Conservation (phyloP, 2,329 filamentous ascomycete genomes). For the Fusarium sp. region DNA sequence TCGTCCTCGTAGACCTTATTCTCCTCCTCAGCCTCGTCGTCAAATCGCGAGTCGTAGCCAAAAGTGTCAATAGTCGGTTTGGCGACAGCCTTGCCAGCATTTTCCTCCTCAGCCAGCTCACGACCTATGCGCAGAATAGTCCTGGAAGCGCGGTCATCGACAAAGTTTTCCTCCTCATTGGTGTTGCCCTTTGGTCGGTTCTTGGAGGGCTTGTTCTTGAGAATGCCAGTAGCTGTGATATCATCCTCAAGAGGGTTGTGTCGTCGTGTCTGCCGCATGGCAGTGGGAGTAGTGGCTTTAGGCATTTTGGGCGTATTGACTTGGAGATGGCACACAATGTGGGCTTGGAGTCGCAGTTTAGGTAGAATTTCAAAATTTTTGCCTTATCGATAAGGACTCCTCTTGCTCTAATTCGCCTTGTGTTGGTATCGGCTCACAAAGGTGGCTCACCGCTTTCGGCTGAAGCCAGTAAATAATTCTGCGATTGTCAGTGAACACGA, state of each 20-base stretch:
- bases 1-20: conserved; percentile 61
- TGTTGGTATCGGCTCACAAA: conserved; percentile 10
- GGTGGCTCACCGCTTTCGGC: conserved; percentile 48
- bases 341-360: conserved; percentile 39
- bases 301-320: conserved; percentile 70
- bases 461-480: background rate
- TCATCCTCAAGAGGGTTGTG: conserved; percentile 95
- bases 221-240: conserved; percentile 74
- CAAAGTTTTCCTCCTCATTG: conserved; percentile 74
- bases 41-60: conserved; percentile 81
- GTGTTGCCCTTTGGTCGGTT: conserved; percentile 71
- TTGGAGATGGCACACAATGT: conserved; percentile 40
- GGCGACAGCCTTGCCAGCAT: conserved; percentile 52
- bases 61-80: conserved; percentile 68
- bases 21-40: conserved; percentile 63
- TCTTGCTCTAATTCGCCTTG: conserved; percentile 48
- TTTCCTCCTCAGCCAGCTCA: conserved; percentile 86
- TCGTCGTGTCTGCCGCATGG: conserved; percentile 70
- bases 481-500: background rate
- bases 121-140: conserved; percentile 92
- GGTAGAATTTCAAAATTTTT: conserved; percentile 51
- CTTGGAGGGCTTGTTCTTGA: conserved; percentile 81
- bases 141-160: conserved; percentile 88
- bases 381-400: conserved; percentile 56
- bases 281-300: conserved; percentile 74